phyloP scores from a whole-genome alignment of 176 grass and related monocot species.

The Calamus simplicifolius region DNA sequence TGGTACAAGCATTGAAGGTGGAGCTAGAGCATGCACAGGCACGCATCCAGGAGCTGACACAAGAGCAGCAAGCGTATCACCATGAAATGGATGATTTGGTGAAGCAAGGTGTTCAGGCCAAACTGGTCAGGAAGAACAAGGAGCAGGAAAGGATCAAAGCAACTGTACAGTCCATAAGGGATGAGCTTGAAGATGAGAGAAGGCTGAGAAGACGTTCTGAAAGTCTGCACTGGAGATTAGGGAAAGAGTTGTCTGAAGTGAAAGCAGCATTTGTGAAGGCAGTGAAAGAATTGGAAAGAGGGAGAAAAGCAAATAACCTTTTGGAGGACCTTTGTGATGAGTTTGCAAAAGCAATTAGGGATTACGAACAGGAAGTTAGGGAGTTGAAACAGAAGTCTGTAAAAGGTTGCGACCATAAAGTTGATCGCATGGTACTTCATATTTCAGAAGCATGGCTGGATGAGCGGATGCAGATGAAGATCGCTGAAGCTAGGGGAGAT shows the following conservation, averaged over 20 bases:
- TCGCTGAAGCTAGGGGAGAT: slow-evolving; percentile 38
- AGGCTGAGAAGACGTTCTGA: slow-evolving; percentile 65
- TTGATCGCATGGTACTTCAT: slow-evolving; percentile 80
- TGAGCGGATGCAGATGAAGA: slow-evolving; percentile 87
- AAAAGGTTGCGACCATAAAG: slow-evolving; percentile 50
- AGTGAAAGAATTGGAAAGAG: slow-evolving; percentile 69
- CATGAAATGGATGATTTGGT: slow-evolving; percentile 64
- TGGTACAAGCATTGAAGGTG: slow-evolving; percentile 59
- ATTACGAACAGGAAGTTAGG: slow-evolving; percentile 88
- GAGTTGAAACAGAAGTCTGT: slow-evolving; percentile 57
- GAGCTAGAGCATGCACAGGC: slow-evolving; percentile 60
- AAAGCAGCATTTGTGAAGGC: slow-evolving; percentile 62
- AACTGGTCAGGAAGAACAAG: slow-evolving; percentile 58
- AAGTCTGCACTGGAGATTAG: slow-evolving; percentile 66
- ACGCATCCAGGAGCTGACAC: slow-evolving; percentile 60
- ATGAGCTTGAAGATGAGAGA: slow-evolving; percentile 84
- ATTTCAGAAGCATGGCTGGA: slow-evolving; percentile 92
- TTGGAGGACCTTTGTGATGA: slow-evolving; percentile 84
- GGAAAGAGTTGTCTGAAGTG: slow-evolving; percentile 63
- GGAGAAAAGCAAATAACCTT: slow-evolving; percentile 53
- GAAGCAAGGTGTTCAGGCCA: slow-evolving; percentile 58
- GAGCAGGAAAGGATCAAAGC: slow-evolving; percentile 69
- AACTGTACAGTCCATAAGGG: slow-evolving; percentile 47
- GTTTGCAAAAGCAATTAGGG: slow-evolving; percentile 78
- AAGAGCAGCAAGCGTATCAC: slow-evolving; percentile 45